phyloP scores from a whole-genome alignment of 768 basidiomycete genomes.

The Panus rudis region DNA sequence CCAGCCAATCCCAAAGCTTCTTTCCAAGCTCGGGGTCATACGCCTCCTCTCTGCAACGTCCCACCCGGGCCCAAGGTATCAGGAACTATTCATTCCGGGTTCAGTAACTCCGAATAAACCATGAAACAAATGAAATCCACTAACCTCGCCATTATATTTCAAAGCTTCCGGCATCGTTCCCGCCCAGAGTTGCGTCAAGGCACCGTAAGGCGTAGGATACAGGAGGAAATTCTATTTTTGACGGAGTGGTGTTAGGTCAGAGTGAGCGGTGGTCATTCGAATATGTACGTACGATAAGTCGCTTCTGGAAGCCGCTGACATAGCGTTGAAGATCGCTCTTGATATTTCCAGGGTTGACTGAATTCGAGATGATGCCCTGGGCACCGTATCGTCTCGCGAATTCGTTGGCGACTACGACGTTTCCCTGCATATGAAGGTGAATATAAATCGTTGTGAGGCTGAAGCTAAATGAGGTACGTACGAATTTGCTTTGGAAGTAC shows the following conservation, averaged over 20 bases:
- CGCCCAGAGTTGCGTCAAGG: slow-evolving; percentile 26
- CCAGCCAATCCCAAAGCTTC: slow-evolving; percentile 26
- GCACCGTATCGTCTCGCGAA: slow-evolving; percentile 34
- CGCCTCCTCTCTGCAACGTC: slow-evolving; percentile 9
- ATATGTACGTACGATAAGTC: slow-evolving; percentile 6
- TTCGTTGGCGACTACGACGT: slow-evolving; percentile 37
- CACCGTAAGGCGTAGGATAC: slow-evolving; percentile 24
- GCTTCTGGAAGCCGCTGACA: slow-evolving; percentile 1
- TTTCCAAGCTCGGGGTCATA: slow-evolving; percentile 19
- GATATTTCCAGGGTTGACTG: slow-evolving; percentile 37
- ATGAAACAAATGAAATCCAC: neutral
- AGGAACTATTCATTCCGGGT: slow-evolving; percentile 16
- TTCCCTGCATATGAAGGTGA: slow-evolving; percentile 35
- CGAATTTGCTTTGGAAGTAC: slow-evolving; percentile 39
- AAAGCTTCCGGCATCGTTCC: slow-evolving; percentile 32
- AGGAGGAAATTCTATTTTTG: slow-evolving; percentile 15
- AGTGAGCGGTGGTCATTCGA: neutral
- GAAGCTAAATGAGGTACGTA: slow-evolving; percentile 19
- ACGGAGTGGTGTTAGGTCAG: neutral
- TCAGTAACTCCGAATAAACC: neutral
- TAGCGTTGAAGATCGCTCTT: slow-evolving; percentile 6
- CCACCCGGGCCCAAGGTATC: slow-evolving; percentile 23
- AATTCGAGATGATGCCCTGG: slow-evolving; percentile 39
- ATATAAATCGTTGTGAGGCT: too few species aligned
- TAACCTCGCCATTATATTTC: slow-evolving; percentile 38